Conservation (phyloP, 2,329 filamentous ascomycete genomes). For the Calonectria honghensis region DNA sequence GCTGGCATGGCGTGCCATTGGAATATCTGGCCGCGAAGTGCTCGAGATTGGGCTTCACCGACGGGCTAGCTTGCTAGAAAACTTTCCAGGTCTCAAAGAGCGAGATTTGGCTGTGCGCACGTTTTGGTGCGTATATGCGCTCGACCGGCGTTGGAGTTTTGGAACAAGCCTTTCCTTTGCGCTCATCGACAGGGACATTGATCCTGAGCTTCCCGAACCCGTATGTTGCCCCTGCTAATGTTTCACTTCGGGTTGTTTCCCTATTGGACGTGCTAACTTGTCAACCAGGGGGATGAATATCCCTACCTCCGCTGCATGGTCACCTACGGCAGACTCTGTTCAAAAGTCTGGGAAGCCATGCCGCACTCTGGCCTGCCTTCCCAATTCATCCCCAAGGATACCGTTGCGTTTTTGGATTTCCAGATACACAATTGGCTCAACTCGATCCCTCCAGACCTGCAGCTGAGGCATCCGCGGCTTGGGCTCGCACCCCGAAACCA, state of each 20-base stretch:
- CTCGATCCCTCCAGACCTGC: slow-evolving; percentile 66
- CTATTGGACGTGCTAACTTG: background rate
- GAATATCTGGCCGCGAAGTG: slow-evolving; percentile 66
- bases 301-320: slow-evolving; percentile 69
- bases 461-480: slow-evolving; percentile 61
- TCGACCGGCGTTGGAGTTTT: slow-evolving; percentile 72
- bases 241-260: too few relatives aligned
- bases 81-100: slow-evolving; percentile 57
- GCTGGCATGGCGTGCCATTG: slow-evolving; percentile 68
- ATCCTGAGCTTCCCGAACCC: slow-evolving; percentile 67
- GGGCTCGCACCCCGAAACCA: slow-evolving; percentile 58
- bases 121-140: slow-evolving; percentile 71
- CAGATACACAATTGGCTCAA: slow-evolving; percentile 67
- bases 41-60: slow-evolving; percentile 70
- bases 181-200: slow-evolving; percentile 69
- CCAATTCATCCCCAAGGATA: slow-evolving; percentile 61
- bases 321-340: slow-evolving; percentile 66
- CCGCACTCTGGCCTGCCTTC: slow-evolving; percentile 60
- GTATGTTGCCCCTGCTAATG: slow-evolving; percentile 48
- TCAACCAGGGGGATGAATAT: slow-evolving; percentile 56
- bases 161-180: slow-evolving; percentile 71
- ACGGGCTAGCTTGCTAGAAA: slow-evolving; percentile 64
- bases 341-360: slow-evolving; percentile 68
- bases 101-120: slow-evolving; percentile 61
- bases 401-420: slow-evolving; percentile 63